Percentiles rank a stretch among this genome's conserved stretches.
Conservation (phyloP, 2,329 filamentous ascomycete genomes). For the Botryotinia convoluta region DNA sequence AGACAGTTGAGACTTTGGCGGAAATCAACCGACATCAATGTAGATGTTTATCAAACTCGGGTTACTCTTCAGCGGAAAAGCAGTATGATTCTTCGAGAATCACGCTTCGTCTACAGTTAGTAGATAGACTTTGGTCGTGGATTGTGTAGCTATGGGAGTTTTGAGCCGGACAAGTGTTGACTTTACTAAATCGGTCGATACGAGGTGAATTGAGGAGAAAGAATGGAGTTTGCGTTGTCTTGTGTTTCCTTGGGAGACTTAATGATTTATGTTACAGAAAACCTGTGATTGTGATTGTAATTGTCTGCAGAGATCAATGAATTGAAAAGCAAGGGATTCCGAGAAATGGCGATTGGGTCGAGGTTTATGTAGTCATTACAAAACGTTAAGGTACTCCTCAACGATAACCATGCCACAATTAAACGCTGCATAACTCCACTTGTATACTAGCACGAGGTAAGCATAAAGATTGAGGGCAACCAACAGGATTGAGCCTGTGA, state of each 20-base stretch:
- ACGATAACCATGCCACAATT: slow-evolving; percentile 1
- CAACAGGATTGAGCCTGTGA: slow-evolving; percentile 1
- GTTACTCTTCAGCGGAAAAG: neutral
- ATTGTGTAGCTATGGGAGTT: neutral
- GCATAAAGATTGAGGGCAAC: neutral
- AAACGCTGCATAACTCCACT: slow-evolving; percentile 15
- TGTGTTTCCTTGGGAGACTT: neutral
- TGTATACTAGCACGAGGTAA: slow-evolving; percentile 4
- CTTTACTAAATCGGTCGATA: neutral
- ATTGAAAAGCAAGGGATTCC: neutral
- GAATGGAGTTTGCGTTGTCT: neutral
- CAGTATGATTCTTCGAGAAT: neutral
- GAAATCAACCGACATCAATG: slow-evolving; percentile 59
- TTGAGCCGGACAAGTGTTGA: neutral
- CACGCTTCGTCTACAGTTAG: neutral
- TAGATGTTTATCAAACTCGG: slow-evolving; percentile 29
- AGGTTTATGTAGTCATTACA: slow-evolving; percentile 10
- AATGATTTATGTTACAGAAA: neutral
- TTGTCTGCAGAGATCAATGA: neutral
- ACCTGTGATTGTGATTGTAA: neutral
- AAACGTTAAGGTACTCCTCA: neutral
- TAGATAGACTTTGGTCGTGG: neutral
- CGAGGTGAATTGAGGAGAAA: neutral
- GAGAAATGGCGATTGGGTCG: slow-evolving; percentile 17
- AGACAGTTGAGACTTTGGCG: slow-evolving; percentile 52